Evolutionary conservation across 164 flowering plant species (phyloP), one percentile per base, ranked within the genome.

Genomic region (Aristolochia californica): DNA sequence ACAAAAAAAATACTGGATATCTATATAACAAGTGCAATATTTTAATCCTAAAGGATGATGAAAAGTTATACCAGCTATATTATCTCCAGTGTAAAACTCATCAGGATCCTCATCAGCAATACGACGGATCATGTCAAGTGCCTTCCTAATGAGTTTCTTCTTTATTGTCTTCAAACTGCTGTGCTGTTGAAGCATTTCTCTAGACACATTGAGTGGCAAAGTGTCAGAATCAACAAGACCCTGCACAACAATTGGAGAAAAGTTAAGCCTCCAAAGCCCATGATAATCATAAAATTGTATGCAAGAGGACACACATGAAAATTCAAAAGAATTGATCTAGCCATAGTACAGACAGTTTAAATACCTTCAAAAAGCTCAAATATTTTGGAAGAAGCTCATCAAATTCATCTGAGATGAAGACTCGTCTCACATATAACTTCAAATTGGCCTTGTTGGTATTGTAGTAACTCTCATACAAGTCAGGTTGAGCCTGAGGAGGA

Each of bases 161-260:
- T 89, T 93, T 47, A 93, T 93, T 12, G 96, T 89, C 66, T 87
- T 89, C 75, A 93, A 72, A 66, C 97, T 93, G 77, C 81, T 81
- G 70, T 93, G 94, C 53, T 83, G 91, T 74, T 93, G 99, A 68
- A 93, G 95, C 97, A 93, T 89, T 78, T 93, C 99, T 65, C 99
- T 73, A 38, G 99, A 89, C 17, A 93, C 97, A 67, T 93, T 93
- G 9, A 93, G 88, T 13, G 99, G 99, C 40, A 93, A 69, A 20
- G 96, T 85, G 67, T 93, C 99, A 9, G 97, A 93, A 72, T 93
- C 99, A 69, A 93, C 91, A 58, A 93, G 90, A 62, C 99, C 99
- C 99, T 93, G 86, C 64, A 58, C 22, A 67, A 30, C 15, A 40
- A 43, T 13, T 17, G 22, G n/a, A 53, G 8, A 26, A 53, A 53